Percentiles rank a stretch among this genome's conserved stretches.
phyloP scores from a whole-genome alignment of 2,329 filamentous ascomycete species.

The Aspergillus awamori region DNA sequence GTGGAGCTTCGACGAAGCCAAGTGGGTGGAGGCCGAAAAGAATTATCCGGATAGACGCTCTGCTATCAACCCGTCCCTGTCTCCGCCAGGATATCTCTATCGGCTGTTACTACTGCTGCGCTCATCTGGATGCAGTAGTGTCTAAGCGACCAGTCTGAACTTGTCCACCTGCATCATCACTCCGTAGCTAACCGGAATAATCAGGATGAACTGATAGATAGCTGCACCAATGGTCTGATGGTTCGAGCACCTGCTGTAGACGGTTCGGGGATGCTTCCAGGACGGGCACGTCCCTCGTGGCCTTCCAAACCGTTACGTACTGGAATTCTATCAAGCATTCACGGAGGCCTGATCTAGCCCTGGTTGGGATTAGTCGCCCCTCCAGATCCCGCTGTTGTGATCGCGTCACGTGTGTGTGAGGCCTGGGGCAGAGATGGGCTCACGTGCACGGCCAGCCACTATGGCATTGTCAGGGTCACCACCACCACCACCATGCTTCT shows the following conservation, averaged over 20 bases:
- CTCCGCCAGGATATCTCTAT: neutral
- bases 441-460: too few species aligned
- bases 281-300: neutral
- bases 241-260: neutral
- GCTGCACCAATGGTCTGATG: neutral
- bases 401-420: neutral
- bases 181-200: neutral
- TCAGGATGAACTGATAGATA: neutral
- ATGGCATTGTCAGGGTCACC: too few species aligned
- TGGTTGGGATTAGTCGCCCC: neutral
- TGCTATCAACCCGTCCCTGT: neutral
- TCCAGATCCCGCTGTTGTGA: neutral
- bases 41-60: neutral
- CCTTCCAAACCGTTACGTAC: neutral
- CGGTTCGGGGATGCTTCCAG: neutral
- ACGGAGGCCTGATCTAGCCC: neutral
- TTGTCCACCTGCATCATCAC: neutral
- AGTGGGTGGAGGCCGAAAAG: neutral
- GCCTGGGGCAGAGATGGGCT: too few species aligned
- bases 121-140: too few species aligned
- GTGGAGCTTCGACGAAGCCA: conserved; percentile 11
- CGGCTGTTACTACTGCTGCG: neutral
- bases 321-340: neutral
- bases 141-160: too few species aligned
- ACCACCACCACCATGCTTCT: too few species aligned